A percentile compares a stretch with the other conserved stretches of the same genome.
phyloP scores from a whole-genome alignment of 2,329 filamentous ascomycete species.

The Penicillium glabrum region DNA sequence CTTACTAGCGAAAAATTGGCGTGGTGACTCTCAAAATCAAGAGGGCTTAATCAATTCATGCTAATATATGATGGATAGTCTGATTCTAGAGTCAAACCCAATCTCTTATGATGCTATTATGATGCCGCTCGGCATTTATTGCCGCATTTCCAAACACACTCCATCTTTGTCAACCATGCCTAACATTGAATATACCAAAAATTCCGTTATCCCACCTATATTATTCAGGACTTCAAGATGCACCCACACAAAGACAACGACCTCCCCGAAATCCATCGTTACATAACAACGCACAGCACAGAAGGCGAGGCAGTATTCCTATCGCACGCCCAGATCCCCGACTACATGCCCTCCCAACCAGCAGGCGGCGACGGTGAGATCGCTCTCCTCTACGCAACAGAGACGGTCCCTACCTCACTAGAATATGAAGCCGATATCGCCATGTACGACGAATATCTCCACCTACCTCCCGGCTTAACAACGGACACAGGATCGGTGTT shows the following conservation, averaged over 20 bases:
- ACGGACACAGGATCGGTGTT: constrained; percentile 32
- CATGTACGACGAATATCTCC: constrained; percentile 34
- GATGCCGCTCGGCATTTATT: neutral
- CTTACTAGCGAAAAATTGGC: no score
- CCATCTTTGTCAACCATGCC: no score
- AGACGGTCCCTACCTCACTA: constrained; percentile 25
- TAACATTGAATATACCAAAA: neutral
- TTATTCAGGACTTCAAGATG: neutral
- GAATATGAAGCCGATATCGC: constrained; percentile 34
- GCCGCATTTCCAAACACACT: neutral
- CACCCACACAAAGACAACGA: constrained; percentile 22
- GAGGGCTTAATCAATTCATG: no score
- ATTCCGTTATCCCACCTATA: neutral
- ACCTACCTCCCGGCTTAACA: constrained; percentile 34
- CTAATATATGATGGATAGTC: no score
- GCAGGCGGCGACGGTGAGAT: constrained; percentile 32
- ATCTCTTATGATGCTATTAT: neutral
- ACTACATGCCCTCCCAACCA: constrained; percentile 31
- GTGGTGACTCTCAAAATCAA: no score
- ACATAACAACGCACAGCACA: constrained; percentile 40
- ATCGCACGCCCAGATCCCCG: constrained; percentile 32
- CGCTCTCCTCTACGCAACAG: constrained; percentile 31
- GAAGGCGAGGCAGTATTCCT: constrained; percentile 39
- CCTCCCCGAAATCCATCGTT: constrained; percentile 35
- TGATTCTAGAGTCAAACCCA: neutral